phyloP scores from a whole-genome alignment of 345 rosid species.

The Eucalyptus urophylla region DNA sequence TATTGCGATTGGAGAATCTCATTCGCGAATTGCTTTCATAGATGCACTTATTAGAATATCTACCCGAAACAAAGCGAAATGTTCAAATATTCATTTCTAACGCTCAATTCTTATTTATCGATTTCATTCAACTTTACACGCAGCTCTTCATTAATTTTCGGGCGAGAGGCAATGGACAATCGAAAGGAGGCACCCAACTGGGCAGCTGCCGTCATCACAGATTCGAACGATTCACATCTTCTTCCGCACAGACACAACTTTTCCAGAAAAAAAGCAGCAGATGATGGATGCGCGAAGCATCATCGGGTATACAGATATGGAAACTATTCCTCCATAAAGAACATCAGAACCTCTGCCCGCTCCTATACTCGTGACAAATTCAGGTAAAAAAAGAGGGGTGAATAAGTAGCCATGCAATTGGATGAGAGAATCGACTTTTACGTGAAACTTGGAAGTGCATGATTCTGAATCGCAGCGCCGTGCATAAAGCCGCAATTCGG shows the following conservation, averaged over 20 bases:
- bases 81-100: neutral
- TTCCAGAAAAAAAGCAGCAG: neutral
- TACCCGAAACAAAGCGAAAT: neutral
- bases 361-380: neutral
- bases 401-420: neutral
- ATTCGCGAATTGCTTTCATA: neutral
- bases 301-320: neutral
- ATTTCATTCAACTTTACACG: neutral
- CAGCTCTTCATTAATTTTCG: neutral
- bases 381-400: neutral
- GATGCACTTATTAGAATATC: neutral
- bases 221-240: neutral
- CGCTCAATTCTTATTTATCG: neutral
- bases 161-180: neutral
- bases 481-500: neutral
- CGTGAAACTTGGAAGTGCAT: neutral
- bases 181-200: neutral
- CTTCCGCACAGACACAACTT: neutral
- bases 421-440: neutral
- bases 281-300: neutral
- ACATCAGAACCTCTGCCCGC: neutral
- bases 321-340: neutral
- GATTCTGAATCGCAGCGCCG: neutral
- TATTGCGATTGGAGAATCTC: neutral
- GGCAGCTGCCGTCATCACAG: neutral